Conservation (phyloP, 371 early-diverging fungal genomes). For the Nematocida major region DNA sequence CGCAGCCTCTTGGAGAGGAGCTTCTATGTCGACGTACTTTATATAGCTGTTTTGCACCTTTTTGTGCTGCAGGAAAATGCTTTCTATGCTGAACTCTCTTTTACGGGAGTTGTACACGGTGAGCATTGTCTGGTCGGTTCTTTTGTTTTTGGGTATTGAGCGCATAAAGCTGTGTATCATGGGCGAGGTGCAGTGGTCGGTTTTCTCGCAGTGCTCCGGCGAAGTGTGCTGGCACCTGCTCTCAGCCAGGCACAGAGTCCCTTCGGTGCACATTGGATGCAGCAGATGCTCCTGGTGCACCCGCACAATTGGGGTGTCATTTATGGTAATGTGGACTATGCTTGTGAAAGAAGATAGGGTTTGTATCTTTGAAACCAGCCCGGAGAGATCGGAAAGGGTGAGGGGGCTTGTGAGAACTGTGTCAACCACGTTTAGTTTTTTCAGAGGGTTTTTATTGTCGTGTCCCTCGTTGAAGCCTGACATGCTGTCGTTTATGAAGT, state of each 20-base stretch:
- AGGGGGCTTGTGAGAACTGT: conserved; percentile 1
- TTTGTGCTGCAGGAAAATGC: not conserved
- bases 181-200: not conserved
- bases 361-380: not conserved
- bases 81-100: not conserved
- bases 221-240: not conserved
- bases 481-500: not conserved
- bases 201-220: not conserved
- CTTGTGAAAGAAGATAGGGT: not conserved
- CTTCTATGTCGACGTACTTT: not conserved
- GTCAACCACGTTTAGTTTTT: conserved; percentile 1
- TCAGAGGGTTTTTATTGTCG: not conserved
- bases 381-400: not conserved
- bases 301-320: conserved; percentile 2
- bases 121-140: not conserved
- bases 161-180: not conserved
- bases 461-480: not conserved
- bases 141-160: not conserved
- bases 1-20: not conserved
- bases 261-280: conserved; percentile 7
- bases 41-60: not conserved
- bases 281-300: not conserved
- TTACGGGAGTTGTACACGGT: not conserved
- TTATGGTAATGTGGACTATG: not conserved
- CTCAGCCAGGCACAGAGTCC: not conserved